Evolutionary conservation across 257 asterid genomes (phyloP).

Genomic region (Solanum sparsipilum): DNA sequence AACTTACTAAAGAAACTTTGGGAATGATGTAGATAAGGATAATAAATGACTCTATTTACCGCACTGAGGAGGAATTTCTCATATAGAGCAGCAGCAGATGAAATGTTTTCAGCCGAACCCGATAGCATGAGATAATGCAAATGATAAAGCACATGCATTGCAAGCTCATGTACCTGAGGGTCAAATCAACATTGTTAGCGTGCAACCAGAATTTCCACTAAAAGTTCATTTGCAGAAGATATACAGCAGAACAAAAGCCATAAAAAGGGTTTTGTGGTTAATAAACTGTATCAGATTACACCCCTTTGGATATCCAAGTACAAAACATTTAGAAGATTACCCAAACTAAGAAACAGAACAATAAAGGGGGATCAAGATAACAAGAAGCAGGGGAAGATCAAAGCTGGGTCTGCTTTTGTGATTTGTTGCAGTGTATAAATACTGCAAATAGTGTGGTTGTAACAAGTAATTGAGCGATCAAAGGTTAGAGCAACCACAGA

Average conservation of each 20-base stretch:
- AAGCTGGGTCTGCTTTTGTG: not conserved
- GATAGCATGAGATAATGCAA: conserved; percentile 58
- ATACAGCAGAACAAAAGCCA: not conserved
- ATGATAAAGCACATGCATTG: conserved; percentile 80
- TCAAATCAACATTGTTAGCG: conserved; percentile 6
- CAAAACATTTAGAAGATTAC: not conserved
- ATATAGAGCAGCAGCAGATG: conserved; percentile 58
- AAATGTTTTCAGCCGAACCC: conserved; percentile 30
- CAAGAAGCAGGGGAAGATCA: not conserved
- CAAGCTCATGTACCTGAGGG: conserved; percentile 90
- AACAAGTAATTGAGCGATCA: not conserved
- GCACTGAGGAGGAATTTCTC: conserved; percentile 74
- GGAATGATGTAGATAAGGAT: not conserved
- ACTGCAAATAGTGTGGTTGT: not conserved
- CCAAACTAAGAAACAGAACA: not conserved
- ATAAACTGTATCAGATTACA: not conserved
- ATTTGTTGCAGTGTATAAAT: not conserved
- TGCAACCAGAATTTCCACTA: not conserved
- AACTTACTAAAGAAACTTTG: conserved; percentile 14
- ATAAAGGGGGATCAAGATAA: not conserved
- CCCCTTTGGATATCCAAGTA: not conserved
- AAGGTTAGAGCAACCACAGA: not conserved
- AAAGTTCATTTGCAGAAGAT: not conserved
- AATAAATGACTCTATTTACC: conserved; percentile 41
- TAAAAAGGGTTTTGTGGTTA: not conserved